Base-by-base conservation (phyloP, 2,329 filamentous ascomycete genomes). In the Dothideomycetes sp. region DNA sequence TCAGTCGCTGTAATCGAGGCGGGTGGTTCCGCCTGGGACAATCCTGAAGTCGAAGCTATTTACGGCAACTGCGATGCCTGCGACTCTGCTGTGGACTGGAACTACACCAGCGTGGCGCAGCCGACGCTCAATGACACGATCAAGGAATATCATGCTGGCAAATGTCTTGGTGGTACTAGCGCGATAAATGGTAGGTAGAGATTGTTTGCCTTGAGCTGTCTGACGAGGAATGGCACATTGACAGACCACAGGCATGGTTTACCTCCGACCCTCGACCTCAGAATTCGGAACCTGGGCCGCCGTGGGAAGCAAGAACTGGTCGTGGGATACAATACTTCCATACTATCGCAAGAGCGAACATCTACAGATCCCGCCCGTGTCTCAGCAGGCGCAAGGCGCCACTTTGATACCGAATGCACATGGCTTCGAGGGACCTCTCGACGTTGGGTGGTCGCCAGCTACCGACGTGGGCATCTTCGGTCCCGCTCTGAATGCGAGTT, bases 161-260 rank as follows among this genome's bases (percentile, higher is more conserved):
- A 57, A 54, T 37, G 49, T 50, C 2, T 45, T 64, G 62, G 62
- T 8, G 63, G 63, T 2, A 56, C 52, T 14, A 59, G 53, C 11
- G 55, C 55, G 1, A 57, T 65, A 35, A 66, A 65, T 40, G 43
- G 43, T 38, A 40, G 32, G 38, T 33, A 3, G n/a, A n/a, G n/a
- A n/a, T n/a, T n/a, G n/a, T n/a, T 34, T 30, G 32, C 19, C 12
- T 15, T 11, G 4, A 3, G 4, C 5, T 2, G 12, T 8, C 12
- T 11, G 4, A n/a, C 22, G n/a, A n/a, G n/a, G n/a, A n/a, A n/a
- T n/a, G 14, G 9, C 22, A 15, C 18, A 16, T 30, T 3, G 4
- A 7, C 4, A 17, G 11, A 15, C n/a, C 10, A 17, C 14, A 41
- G 39, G 39, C 16, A 34, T 41, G 39, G 31, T 41, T 12, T 41